Evolutionary conservation across 1,284 basidiomycete genomes (phyloP).

Genomic region (Laetiporus sulphureus): DNA sequence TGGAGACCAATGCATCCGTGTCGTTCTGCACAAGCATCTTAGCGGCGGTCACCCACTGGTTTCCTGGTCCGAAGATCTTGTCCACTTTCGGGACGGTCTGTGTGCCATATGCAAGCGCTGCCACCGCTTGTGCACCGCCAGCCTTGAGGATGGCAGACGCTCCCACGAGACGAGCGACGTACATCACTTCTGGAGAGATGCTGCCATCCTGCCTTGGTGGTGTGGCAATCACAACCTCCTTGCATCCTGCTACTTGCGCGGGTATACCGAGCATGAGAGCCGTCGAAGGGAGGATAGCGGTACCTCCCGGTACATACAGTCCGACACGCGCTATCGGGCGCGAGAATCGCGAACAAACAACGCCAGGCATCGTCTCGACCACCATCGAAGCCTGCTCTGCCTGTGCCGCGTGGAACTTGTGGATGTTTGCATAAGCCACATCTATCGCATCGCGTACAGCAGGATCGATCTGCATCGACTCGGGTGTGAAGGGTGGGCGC

Average conservation of each 20-base stretch:
- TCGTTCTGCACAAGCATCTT: slow-evolving; percentile 99
- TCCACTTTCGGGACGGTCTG: slow-evolving; percentile 97
- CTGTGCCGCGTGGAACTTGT: slow-evolving; percentile 87
- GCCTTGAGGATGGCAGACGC: slow-evolving; percentile 88
- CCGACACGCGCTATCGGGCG: slow-evolving; percentile 93
- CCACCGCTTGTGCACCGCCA: slow-evolving; percentile 97
- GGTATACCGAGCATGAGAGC: slow-evolving; percentile 98
- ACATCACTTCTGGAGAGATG: slow-evolving; percentile 92
- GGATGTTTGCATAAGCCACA: slow-evolving; percentile 88
- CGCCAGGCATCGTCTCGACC: slow-evolving; percentile 98
- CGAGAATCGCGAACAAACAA: slow-evolving; percentile 91
- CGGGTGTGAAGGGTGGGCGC: slow-evolving; percentile 59
- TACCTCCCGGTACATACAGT: slow-evolving; percentile 96
- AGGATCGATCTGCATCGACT: slow-evolving; percentile 52
- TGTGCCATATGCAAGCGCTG: slow-evolving; percentile 96
- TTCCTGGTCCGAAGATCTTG: slow-evolving; percentile 98
- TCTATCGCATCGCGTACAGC: slow-evolving; percentile 83
- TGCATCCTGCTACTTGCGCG: slow-evolving; percentile 95
- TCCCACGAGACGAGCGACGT: slow-evolving; percentile 85
- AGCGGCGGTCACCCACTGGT: slow-evolving; percentile 99
- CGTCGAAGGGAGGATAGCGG: slow-evolving; percentile 93
- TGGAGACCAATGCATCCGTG: slow-evolving; percentile 93
- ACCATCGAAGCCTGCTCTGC: slow-evolving; percentile 63
- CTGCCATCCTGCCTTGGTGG: slow-evolving; percentile 89
- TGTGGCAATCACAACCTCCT: slow-evolving; percentile 89